A percentile compares a stretch with the other conserved stretches of the same genome.
Evolutionary conservation across 352 stramenopile species (phyloP).

Genomic region (Pilasporangium apinafurcum): DNA sequence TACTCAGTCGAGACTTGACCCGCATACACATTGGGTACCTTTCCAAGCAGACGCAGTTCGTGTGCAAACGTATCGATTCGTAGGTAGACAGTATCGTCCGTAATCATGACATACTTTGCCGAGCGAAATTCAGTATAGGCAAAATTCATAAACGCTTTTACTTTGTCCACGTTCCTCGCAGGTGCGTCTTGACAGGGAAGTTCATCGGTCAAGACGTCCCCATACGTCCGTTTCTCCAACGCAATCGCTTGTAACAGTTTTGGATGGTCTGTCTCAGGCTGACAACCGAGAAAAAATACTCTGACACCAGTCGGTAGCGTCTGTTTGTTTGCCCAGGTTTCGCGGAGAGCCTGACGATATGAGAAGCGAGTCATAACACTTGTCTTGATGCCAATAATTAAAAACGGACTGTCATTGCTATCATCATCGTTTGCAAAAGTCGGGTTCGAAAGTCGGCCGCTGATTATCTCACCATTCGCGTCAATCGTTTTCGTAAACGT

Average conservation of each 20-base stretch:
- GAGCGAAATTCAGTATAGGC: neutral
- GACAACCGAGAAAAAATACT: constrained; percentile 38
- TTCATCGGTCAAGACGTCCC: constrained; percentile 7
- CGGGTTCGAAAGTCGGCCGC: too few relatives aligned
- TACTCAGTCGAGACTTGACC: constrained; percentile 16
- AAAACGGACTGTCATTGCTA: neutral
- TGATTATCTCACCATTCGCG: too few relatives aligned
- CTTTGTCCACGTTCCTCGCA: constrained; percentile 11
- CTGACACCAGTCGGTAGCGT: constrained; percentile 9
- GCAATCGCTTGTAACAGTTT: constrained; percentile 1
- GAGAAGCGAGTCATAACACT: constrained; percentile 20
- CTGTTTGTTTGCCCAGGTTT: constrained; percentile 26
- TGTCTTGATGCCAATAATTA: constrained; percentile 51
- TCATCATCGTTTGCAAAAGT: neutral
- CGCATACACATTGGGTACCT: constrained; percentile 7
- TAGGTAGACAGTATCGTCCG: constrained; percentile 53
- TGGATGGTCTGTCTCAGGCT: neutral
- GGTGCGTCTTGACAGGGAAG: constrained; percentile 8
- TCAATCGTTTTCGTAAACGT: neutral
- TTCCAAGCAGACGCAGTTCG: constrained; percentile 4
- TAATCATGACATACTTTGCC: constrained; percentile 36
- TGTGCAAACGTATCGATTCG: constrained; percentile 18
- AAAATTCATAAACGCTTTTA: constrained; percentile 15
- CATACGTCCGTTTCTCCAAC: constrained; percentile 3
- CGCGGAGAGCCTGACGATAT: constrained; percentile 22